Conservation (phyloP, 192 early-diverging fungal species). For the Entomortierella beljakovae region DNA sequence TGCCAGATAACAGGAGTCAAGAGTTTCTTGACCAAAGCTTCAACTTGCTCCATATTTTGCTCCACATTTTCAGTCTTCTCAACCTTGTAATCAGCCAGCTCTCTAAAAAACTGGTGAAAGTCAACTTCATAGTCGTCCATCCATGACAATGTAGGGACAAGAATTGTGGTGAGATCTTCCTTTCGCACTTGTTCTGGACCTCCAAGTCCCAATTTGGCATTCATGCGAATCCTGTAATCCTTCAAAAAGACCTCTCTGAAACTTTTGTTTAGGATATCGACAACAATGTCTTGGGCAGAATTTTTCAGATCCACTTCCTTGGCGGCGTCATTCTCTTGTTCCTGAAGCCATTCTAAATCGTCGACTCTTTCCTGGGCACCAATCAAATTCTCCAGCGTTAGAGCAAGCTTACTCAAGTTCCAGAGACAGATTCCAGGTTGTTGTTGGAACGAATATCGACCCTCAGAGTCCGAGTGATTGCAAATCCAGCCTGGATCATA, state of each 20-base stretch:
- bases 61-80: slow-evolving; percentile 23
- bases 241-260: slow-evolving; percentile 64
- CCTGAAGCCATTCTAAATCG: slow-evolving; percentile 44
- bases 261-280: slow-evolving; percentile 61
- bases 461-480: slow-evolving; percentile 81
- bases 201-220: slow-evolving; percentile 66
- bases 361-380: slow-evolving; percentile 65
- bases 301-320: slow-evolving; percentile 45
- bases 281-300: slow-evolving; percentile 56
- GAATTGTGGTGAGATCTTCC: slow-evolving; percentile 63
- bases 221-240: slow-evolving; percentile 70
- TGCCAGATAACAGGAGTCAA: slow-evolving; percentile 33
- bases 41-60: slow-evolving; percentile 24
- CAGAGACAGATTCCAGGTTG: slow-evolving; percentile 87
- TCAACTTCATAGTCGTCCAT: slow-evolving; percentile 73
- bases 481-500: slow-evolving; percentile 85
- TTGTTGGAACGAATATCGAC: slow-evolving; percentile 80
- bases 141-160: slow-evolving; percentile 78
- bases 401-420: slow-evolving; percentile 81
- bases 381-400: slow-evolving; percentile 73
- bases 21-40: slow-evolving; percentile 40
- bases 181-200: slow-evolving; percentile 1
- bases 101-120: slow-evolving; percentile 81
- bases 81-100: slow-evolving; percentile 66
- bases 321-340: slow-evolving; percentile 22